phyloP scores from a whole-genome alignment of 78 protist genomes.

The Speleostelium caveatum region DNA sequence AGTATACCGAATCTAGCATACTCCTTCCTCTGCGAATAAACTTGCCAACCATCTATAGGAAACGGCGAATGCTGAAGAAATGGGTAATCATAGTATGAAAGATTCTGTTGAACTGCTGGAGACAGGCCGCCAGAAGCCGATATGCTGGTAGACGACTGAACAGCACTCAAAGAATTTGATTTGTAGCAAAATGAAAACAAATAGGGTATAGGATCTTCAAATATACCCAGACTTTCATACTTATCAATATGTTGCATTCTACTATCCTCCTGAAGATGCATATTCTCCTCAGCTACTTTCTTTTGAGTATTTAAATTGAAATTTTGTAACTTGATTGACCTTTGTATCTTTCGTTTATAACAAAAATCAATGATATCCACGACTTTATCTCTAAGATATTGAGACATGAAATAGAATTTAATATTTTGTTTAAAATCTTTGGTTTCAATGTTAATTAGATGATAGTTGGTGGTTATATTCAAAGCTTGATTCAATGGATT shows the following conservation, averaged over 20 bases:
- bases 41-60: slow-evolving; percentile 43
- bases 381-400: not conserved
- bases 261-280: slow-evolving; percentile 15
- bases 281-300: slow-evolving; percentile 45
- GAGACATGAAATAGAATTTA: slow-evolving; percentile 15
- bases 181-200: slow-evolving; percentile 26
- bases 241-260: slow-evolving; percentile 47
- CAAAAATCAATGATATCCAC: slow-evolving; percentile 22
- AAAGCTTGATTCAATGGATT: not conserved
- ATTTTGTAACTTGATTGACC: not conserved
- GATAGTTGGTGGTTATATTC: not conserved
- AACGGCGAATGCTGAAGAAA: not conserved
- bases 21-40: slow-evolving; percentile 16
- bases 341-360: slow-evolving; percentile 22
- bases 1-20: slow-evolving; percentile 35
- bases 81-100: too few species aligned
- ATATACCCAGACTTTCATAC: slow-evolving; percentile 48
- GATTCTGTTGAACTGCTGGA: too few species aligned
- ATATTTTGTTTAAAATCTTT: slow-evolving; percentile 20
- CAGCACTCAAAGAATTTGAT: not conserved
- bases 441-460: slow-evolving; percentile 14
- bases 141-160: not conserved
- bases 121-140: too few species aligned
- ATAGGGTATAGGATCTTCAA: slow-evolving; percentile 48
- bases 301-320: slow-evolving; percentile 17